Evolutionary conservation across 2,329 filamentous ascomycete species (phyloP), one percentile per base, ranked within the genome.

Genomic region (Exophiala spinifera): DNA sequence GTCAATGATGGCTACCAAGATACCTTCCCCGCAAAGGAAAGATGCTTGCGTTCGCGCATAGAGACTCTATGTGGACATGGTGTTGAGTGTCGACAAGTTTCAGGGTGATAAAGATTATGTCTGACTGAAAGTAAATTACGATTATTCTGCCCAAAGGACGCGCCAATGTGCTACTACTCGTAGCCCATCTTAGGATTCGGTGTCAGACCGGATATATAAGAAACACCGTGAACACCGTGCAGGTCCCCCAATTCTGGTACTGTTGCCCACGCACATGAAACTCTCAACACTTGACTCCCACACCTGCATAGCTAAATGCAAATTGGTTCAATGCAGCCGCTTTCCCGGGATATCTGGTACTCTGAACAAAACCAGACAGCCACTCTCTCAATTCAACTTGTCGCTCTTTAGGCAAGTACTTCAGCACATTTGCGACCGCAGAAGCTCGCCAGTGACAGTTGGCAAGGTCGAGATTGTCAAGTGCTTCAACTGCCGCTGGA

Each of bases 391-490:
- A 36, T 15, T 36, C 40, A n/a, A 34, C 15, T 17, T 51, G 55
- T 37, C 55, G 42, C 4, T n/a, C 42, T 17, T 42, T 43, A 25
- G 55, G 51, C 28, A 55, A 44, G 42, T 57, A 57, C 28, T 57
- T 57, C 36, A 55, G 47, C 11, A 55, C 36, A 21, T 57, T 57
- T 4, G 55, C 55, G 33, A 54, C 46, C 6, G 46, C 55, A 46
- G 51, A 55, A 20, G 51, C 51, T 13, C 51, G 47, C 55, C 51
- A 57, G 21, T 57, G 55, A 40, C 51, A 53, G 31, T 49, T 46
- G 21, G 43, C 37, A 25, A 57, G 33, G 20, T 55, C 44, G 20
- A 57, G 44, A 5, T n/a, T 25, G 23, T 54, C 37, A 20, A 57
- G 33, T 1, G 47, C 39, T 19, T 53, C 23, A 37, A 40, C 13